Base-by-base conservation (phyloP, 1,284 basidiomycete genomes). In the Leccinum subrobustum region DNA sequence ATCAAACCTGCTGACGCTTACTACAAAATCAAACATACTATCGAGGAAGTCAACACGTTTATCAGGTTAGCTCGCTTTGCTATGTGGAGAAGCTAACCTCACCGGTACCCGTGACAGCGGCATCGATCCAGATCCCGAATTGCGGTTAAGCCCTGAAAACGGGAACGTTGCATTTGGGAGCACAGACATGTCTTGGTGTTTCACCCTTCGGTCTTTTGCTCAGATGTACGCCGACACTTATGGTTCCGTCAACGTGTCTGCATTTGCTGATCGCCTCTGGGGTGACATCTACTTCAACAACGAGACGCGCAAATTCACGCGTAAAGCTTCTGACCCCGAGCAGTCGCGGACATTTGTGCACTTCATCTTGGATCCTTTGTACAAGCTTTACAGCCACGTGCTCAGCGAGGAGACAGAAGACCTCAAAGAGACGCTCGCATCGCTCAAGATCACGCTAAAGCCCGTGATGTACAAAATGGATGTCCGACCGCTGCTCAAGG, bases 11-110 rank as follows among this genome's bases (percentile, higher is more conserved):
- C 89, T 52, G 97, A 99, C 70, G 97, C 97, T 1, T 99, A 94
- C 81, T 98, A 96, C 81, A 99, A 99, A 82, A 93, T 99, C 68
- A 97, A 95, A 75, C 96, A 98, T 72, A 97, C 96, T 5, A 96
- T 99, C 62, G 97, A 99, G 73, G 97, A 99, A 75, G 91, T 99
- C 63, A 99, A 99, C 76, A 92, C 91, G 2, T 88, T 95, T 74
- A 96, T 98, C 68, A 91, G 92, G 91, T 93, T 60, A 61, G 79
- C 70, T 23, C 33, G 11, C 27, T 64, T 60, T 52, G 12, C 12
- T 64, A 33, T 61, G 3, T 18, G 8, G 48, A 57, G 29, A 47
- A 33, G 7, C 20, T 47, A 1, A 18, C 25, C 63, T 68, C 11
- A 64, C 52, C 31, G n/a, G 4, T 54, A 31, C 56, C 18, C 50